Percentiles rank a stretch among this genome's conserved stretches.
Conservation (phyloP, 306 rosid species). For the Malus asiatica region DNA sequence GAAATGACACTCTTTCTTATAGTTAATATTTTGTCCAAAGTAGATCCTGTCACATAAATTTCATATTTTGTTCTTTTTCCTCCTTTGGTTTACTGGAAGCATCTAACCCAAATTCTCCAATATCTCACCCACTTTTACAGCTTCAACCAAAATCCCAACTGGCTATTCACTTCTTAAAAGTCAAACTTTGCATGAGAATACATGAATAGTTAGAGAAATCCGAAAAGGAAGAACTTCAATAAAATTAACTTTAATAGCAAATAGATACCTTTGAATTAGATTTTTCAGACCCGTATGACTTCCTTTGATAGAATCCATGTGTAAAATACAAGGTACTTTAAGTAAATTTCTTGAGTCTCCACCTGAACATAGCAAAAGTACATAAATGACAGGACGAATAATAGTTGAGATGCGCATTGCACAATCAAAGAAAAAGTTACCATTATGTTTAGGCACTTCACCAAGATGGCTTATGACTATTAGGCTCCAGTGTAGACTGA, state of each 20-base stretch:
- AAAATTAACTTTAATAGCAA: slow-evolving; percentile 5
- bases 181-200: not conserved
- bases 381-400: slow-evolving; percentile 5
- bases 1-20: not conserved
- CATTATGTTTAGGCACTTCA: slow-evolving; percentile 58
- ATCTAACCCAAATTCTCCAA: not conserved
- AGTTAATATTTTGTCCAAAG: not conserved
- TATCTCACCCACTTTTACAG: not conserved
- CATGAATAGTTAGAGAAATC: not conserved
- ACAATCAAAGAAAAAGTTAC: slow-evolving; percentile 33
- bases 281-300: slow-evolving; percentile 79
- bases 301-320: slow-evolving; percentile 97
- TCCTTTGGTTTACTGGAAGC: not conserved
- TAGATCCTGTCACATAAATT: not conserved
- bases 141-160: not conserved
- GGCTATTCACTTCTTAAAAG: not conserved
- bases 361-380: slow-evolving; percentile 41
- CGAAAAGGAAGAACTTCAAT: too few species aligned
- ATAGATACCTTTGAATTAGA: slow-evolving; percentile 77
- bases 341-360: slow-evolving; percentile 36
- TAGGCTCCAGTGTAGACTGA: slow-evolving; percentile 92
- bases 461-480: slow-evolving; percentile 90
- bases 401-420: not conserved
- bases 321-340: slow-evolving; percentile 81
- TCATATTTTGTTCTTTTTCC: not conserved